phyloP scores from a whole-genome alignment of 2,329 filamentous ascomycete genomes.

The Grosmannia huntii region DNA sequence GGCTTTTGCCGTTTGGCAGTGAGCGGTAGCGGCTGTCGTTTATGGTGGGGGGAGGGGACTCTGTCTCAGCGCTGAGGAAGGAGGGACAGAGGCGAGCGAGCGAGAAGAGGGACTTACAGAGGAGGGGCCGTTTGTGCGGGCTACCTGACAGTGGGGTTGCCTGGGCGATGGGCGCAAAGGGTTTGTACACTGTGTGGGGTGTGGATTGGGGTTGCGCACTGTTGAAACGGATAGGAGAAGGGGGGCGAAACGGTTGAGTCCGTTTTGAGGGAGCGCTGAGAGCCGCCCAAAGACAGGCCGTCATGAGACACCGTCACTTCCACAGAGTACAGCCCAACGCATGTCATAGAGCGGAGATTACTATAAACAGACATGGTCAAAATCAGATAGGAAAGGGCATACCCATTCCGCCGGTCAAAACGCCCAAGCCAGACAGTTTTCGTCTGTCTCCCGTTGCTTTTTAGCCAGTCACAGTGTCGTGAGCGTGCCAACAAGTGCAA shows the following conservation, averaged over 20 bases:
- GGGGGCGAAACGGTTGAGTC: no score
- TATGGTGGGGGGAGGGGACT: not conserved
- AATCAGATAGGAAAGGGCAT: not conserved
- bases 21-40: not conserved
- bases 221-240: not conserved
- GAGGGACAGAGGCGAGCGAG: not conserved
- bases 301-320: not conserved
- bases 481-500: no score
- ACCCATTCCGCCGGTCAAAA: slow-evolving; percentile 5
- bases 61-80: not conserved
- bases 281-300: no score
- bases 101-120: not conserved
- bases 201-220: not conserved
- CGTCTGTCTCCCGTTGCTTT: not conserved
- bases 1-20: not conserved
- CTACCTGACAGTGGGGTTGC: not conserved
- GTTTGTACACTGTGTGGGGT: not conserved
- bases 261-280: no score
- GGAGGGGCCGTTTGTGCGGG: not conserved
- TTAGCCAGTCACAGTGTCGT: not conserved
- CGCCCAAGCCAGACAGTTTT: slow-evolving; percentile 7
- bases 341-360: slow-evolving; percentile 1
- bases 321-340: not conserved
- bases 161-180: not conserved
- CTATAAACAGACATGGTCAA: not conserved